Conservation (phyloP, 78 protist genomes). For the Trichosphaerium sp. region DNA sequence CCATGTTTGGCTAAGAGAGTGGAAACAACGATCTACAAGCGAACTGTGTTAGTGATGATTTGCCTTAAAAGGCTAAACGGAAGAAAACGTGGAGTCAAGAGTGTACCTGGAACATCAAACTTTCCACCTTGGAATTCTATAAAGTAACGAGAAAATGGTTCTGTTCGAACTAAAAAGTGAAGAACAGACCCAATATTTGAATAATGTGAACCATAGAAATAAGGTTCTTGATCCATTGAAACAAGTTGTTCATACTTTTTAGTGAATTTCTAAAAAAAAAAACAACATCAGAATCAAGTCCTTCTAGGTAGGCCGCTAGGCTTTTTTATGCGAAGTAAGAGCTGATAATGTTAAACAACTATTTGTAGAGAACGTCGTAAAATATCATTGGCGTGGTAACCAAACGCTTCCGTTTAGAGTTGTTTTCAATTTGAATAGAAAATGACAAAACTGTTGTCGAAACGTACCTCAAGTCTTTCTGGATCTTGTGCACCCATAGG, state of each 20-base stretch:
- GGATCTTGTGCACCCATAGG: slow-evolving; percentile 77
- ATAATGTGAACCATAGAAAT: slow-evolving; percentile 80
- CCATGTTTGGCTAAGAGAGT: slow-evolving; percentile 47
- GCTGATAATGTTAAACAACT: too few relatives aligned
- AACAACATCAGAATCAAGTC: background rate
- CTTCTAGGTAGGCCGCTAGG: too few relatives aligned
- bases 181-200: slow-evolving; percentile 54
- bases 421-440: too few relatives aligned
- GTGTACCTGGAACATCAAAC: slow-evolving; percentile 80
- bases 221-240: slow-evolving; percentile 36
- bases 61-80: too few relatives aligned
- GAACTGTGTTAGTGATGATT: too few relatives aligned
- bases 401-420: too few relatives aligned
- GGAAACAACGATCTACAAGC: slow-evolving; percentile 83
- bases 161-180: slow-evolving; percentile 61
- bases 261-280: background rate
- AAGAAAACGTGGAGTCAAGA: too few relatives aligned
- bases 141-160: slow-evolving; percentile 68
- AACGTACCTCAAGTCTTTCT: slow-evolving; percentile 5
- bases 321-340: too few relatives aligned
- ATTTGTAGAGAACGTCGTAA: too few relatives aligned
- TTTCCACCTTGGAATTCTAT: slow-evolving; percentile 72
- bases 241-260: slow-evolving; percentile 1
- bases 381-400: too few relatives aligned
- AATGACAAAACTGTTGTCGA: background rate